phyloP scores from a whole-genome alignment of 1,139 yeast genomes.

The Protomyces gravidus region DNA sequence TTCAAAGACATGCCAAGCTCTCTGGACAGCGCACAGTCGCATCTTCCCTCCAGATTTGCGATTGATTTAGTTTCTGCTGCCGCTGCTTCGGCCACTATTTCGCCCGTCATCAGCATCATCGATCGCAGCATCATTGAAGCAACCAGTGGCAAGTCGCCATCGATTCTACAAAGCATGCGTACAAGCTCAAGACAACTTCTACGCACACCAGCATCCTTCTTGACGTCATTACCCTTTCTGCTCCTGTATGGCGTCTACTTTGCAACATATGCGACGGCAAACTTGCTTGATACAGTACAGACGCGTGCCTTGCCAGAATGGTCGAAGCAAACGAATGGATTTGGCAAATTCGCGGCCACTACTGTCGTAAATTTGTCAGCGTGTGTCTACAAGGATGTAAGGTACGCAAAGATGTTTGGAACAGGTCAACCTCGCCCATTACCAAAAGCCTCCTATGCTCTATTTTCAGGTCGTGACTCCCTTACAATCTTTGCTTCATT shows the following conservation, averaged over 20 bases:
- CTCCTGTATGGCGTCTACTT: slow-evolving; percentile 23
- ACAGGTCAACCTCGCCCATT: slow-evolving; percentile 21
- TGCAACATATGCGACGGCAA: slow-evolving; percentile 27
- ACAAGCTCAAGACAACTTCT: not conserved
- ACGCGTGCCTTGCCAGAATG: slow-evolving; percentile 4
- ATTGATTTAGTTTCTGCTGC: slow-evolving; percentile 27
- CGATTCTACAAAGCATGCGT: slow-evolving; percentile 5
- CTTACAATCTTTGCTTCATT: slow-evolving; percentile 28
- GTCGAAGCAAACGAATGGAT: slow-evolving; percentile 20
- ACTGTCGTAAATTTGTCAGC: slow-evolving; percentile 24
- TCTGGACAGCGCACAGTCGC: too few relatives aligned
- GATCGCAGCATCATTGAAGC: slow-evolving; percentile 29
- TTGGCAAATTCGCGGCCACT: slow-evolving; percentile 22
- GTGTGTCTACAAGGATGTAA: slow-evolving; percentile 24
- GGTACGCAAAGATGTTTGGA: slow-evolving; percentile 28
- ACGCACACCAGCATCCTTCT: slow-evolving; percentile 5
- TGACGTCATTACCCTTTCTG: slow-evolving; percentile 17
- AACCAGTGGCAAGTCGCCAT: slow-evolving; percentile 23
- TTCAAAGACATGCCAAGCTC: too few relatives aligned
- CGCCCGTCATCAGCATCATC: slow-evolving; percentile 27
- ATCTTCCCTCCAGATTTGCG: slow-evolving; percentile 8
- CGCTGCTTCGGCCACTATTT: slow-evolving; percentile 23
- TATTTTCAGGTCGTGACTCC: slow-evolving; percentile 29
- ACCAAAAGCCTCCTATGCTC: slow-evolving; percentile 10
- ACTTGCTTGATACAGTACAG: slow-evolving; percentile 20